Evolutionary conservation across 176 grass and related monocot species (phyloP), one percentile per base, ranked within the genome.

Genomic region (Rhynchospora pubera): DNA sequence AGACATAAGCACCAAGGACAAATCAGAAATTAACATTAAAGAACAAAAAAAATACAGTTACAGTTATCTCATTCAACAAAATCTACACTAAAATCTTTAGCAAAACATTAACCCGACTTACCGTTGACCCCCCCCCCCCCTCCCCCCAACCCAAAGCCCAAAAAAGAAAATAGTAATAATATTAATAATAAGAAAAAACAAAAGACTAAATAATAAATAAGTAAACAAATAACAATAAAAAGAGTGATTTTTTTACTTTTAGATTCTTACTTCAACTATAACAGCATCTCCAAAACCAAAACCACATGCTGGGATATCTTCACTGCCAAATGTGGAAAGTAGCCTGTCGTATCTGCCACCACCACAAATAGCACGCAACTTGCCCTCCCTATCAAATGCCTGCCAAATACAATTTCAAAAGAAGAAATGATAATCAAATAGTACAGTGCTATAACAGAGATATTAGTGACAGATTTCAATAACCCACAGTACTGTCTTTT

Each of bases 251-350:
- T 0, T 28, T 53, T 48, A 0, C 10, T 28, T 53, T 48, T 3
- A 34, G 15, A 48, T 78, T 79, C 90, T 89, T 93, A 98, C 96
- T 87, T 98, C 92, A 48, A 98, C 85, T 82, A 98, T 94, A 61
- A 98, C 96, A 72, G 96, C 90, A 85, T 95, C 92, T 62, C 96
- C 96, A 87, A 98, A 98, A 85, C 92, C 96, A 83, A 98, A 98
- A 24, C 92, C 96, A 78, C 96, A 98, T 66, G 96, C 92, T 44
- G 89, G 90, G 68, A 94, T 84, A 68, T 98, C 90, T 60, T 94
- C 92, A 87, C 89, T 93, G 65, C 96, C 96, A 91, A 98, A 98
- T 87, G 93, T 97, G 52, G 93, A 97, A 42, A 97, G 90, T 78
- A 97, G 48, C 23, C 45, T 90, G 57, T 97, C 93, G 16, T 97